Evolutionary conservation across 305 asterid species (phyloP), one percentile per base, ranked within the genome.

Genomic region (Fraxinus greggii): DNA sequence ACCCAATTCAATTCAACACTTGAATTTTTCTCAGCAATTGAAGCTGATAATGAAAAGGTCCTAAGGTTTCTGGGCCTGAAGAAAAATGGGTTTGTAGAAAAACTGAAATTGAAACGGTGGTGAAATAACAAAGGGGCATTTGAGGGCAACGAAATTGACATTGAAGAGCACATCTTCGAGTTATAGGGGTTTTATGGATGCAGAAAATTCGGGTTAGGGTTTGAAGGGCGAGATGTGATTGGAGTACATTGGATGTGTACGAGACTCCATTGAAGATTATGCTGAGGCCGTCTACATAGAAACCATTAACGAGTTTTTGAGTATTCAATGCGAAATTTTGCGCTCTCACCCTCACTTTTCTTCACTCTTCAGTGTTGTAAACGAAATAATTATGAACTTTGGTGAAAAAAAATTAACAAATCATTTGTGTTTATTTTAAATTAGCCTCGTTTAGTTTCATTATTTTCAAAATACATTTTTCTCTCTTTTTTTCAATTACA

Each of bases 141-240:
- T 2, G 93, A 82, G 74, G 90, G 89, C 75, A 80, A 76, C 72
- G 81, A 86, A 69, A 91, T 81, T n/a, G 94, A 77, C 78, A 85
- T n/a, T 38, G 93, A 86, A 80, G 94, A 89, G 78, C 86, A 88
- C 97, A 93, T 92, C 28, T 80, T 85, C 9, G 76, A 63, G 31
- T 63, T 63, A 9, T 24, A 7, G 31, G 33, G 72, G 72, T 23
- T 24, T 63, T 65, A 15, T 7, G 78, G 15, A 76, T 17, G 26
- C 79, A 59, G 69, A 5, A 33, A 75, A 75, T 84, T 69, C 70
- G 82, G 73, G 12, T 48, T 78, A 2, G n/a, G 78, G 31, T 69
- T 28, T 29, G 21, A 0, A 13, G 75, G 23, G 75, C 2, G 23
- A 28, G 38, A 29, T 28, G 21, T 38, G 2, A 63, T 67, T 67